phyloP scores from a whole-genome alignment of 331 rosid species.

The Spiraea crenata region DNA sequence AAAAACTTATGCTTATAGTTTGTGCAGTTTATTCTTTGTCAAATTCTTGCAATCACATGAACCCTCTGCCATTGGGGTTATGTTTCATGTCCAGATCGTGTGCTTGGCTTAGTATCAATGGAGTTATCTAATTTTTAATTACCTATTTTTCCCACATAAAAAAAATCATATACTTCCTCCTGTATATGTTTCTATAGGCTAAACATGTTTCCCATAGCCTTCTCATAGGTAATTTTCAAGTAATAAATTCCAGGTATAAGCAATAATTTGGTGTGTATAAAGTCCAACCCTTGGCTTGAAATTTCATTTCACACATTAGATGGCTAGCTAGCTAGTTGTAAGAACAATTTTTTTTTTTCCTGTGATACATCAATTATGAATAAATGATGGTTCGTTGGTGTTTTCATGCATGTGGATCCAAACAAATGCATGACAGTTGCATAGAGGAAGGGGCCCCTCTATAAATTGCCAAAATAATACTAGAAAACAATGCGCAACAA shows the following conservation, averaged over 20 bases:
- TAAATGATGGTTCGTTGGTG: not conserved
- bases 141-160: no score
- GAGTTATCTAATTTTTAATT: no score
- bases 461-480: constrained; percentile 22
- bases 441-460: constrained; percentile 16
- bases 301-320: not conserved
- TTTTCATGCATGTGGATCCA: constrained; percentile 41
- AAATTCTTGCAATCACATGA: no score
- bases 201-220: not conserved
- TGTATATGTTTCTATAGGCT: not conserved
- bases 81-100: no score
- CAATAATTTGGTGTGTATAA: not conserved
- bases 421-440: constrained; percentile 40
- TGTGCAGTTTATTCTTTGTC: no score
- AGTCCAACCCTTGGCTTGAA: not conserved
- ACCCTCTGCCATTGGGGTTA: no score
- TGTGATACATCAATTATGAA: not conserved
- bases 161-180: not conserved
- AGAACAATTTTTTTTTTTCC: not conserved
- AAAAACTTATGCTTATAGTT: no score
- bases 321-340: no score
- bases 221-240: not conserved
- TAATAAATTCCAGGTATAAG: not conserved
- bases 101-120: no score
- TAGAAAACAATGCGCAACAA: not conserved